Conservation (phyloP, 2,329 filamentous ascomycete genomes). For the Aureobasidium sp. region DNA sequence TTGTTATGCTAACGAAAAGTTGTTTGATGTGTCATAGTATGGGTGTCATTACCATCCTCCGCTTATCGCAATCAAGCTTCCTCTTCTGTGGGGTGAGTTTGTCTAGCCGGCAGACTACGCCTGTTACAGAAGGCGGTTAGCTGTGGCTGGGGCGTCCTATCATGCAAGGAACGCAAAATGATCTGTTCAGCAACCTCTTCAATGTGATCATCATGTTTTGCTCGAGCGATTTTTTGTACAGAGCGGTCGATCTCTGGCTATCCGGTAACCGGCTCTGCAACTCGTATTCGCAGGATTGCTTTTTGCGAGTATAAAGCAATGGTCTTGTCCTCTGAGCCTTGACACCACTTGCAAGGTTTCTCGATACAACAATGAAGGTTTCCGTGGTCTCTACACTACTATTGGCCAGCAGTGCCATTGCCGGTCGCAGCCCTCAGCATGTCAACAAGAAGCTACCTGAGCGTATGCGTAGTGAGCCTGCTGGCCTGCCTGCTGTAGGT, state of each 20-base stretch:
- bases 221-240: not conserved
- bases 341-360: not conserved
- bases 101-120: not conserved
- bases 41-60: not conserved
- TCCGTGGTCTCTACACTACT: slow-evolving; percentile 11
- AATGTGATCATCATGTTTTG: not conserved
- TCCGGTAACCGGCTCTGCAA: slow-evolving; percentile 4
- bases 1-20: not conserved
- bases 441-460: slow-evolving; percentile 22
- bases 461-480: slow-evolving; percentile 10
- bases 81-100: slow-evolving; percentile 1
- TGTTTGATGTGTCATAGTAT: not conserved
- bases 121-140: not conserved
- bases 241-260: not conserved
- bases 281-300: not conserved
- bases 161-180: slow-evolving; percentile 1
- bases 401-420: not conserved
- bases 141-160: not conserved
- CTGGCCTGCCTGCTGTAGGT: not conserved
- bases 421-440: slow-evolving; percentile 21
- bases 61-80: slow-evolving; percentile 9
- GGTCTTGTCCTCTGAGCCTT: not conserved
- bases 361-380: not conserved
- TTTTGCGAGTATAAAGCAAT: not conserved
- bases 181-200: not conserved